Conservation (phyloP, 352 stramenopile genomes). For the Peronospora belbahrii region DNA sequence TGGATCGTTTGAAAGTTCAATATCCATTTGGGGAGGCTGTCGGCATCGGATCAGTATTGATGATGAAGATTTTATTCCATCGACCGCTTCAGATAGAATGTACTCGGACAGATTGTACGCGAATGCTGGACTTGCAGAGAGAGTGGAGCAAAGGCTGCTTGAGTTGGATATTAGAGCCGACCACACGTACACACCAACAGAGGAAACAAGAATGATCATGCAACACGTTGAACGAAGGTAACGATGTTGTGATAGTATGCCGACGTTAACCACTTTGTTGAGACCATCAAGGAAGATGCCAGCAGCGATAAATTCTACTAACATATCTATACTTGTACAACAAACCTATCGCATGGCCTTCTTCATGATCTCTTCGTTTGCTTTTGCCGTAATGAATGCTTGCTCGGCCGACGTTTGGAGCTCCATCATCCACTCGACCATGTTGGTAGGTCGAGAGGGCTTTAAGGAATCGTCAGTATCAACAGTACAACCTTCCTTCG, state of each 20-base stretch:
- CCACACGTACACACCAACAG: slow-evolving; percentile 5
- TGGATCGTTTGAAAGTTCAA: slow-evolving; percentile 4
- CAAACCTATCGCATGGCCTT: slow-evolving; percentile 17
- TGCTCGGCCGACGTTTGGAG: slow-evolving; percentile 34
- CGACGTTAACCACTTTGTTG: not conserved
- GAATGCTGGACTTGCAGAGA: not conserved
- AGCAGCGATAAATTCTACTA: not conserved
- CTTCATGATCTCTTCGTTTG: slow-evolving; percentile 41
- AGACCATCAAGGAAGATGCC: not conserved
- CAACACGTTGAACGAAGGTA: not conserved
- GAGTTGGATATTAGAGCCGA: slow-evolving; percentile 16
- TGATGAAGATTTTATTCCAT: slow-evolving; percentile 20
- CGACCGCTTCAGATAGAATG: slow-evolving; percentile 1
- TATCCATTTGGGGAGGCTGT: slow-evolving; percentile 7
- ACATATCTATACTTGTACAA: not conserved
- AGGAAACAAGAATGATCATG: slow-evolving; percentile 12
- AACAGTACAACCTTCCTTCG: not conserved
- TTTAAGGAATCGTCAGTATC: slow-evolving; percentile 2
- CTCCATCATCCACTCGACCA: slow-evolving; percentile 31
- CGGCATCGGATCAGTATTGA: slow-evolving; percentile 9
- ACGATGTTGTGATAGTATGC: not conserved
- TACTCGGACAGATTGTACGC: not conserved
- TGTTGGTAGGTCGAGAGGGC: slow-evolving; percentile 4
- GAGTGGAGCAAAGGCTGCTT: slow-evolving; percentile 6
- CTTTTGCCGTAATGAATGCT: slow-evolving; percentile 35